A percentile compares a stretch with the other conserved stretches of the same genome.
phyloP scores from a whole-genome alignment of 2,329 filamentous ascomycete genomes.

The Cladosporium sp. region DNA sequence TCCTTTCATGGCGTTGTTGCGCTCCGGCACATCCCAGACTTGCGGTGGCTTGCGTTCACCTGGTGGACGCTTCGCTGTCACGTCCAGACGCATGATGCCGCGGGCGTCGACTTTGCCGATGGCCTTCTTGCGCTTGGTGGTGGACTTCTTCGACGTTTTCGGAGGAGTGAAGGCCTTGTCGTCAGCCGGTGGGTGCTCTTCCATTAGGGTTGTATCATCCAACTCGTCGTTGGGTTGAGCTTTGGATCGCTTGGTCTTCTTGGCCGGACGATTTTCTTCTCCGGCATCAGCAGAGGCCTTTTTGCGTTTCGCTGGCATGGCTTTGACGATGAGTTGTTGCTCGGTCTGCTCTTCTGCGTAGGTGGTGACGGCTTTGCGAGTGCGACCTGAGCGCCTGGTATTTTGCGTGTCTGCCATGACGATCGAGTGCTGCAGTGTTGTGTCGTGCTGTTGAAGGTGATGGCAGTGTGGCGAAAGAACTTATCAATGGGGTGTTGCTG shows the following conservation, averaged over 20 bases:
- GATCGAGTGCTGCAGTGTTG: too few relatives aligned
- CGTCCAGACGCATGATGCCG: constrained; percentile 11
- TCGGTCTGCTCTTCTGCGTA: constrained; percentile 21
- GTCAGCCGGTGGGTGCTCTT: neutral
- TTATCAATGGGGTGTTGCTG: neutral
- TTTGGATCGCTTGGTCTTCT: too few relatives aligned
- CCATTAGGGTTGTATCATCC: neutral
- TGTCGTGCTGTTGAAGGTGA: neutral
- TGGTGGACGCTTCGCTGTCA: neutral
- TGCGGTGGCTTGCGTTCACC: constrained; percentile 7
- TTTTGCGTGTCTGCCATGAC: constrained; percentile 7
- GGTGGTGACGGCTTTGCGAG: constrained; percentile 17
- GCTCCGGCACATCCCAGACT: constrained; percentile 2
- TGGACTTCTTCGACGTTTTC: constrained; percentile 2
- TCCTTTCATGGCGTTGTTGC: neutral
- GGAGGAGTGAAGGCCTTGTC: constrained; percentile 1
- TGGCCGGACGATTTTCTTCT: too few relatives aligned
- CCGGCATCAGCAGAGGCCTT: neutral
- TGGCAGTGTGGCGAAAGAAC: too few relatives aligned
- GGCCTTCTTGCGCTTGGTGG: neutral
- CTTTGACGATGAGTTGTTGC: neutral
- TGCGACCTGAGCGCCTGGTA: constrained; percentile 17
- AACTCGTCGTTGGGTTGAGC: too few relatives aligned
- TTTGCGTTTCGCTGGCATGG: constrained; percentile 10
- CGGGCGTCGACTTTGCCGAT: constrained; percentile 7